Conservation (phyloP, 768 basidiomycete genomes). For the Mycena maculata region DNA sequence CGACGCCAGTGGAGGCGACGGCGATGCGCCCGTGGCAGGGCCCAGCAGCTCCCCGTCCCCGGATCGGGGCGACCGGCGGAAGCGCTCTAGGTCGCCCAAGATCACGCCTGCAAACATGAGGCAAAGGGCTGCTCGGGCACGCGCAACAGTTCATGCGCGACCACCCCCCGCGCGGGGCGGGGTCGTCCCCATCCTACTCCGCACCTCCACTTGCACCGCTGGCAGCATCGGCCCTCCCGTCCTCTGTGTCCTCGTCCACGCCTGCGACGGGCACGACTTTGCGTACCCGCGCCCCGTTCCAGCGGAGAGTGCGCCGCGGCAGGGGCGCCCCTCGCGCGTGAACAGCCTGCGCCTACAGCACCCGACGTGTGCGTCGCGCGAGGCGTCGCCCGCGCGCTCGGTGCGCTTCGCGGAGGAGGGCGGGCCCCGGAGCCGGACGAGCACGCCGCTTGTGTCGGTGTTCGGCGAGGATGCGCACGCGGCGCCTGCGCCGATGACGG, state of each 20-base stretch:
- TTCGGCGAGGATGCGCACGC: constrained; percentile 21
- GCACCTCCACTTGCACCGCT: not conserved
- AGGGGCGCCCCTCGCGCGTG: constrained; percentile 32
- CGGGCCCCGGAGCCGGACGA: constrained; percentile 31
- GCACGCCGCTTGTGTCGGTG: constrained; percentile 27
- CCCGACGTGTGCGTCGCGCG: constrained; percentile 30
- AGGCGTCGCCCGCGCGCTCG: constrained; percentile 45
- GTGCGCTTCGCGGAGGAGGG: constrained; percentile 45
- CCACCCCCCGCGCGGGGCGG: constrained; percentile 10
- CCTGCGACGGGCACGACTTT: constrained; percentile 28
- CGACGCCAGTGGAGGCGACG: constrained; percentile 42
- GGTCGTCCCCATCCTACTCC: not conserved
- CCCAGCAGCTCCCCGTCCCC: constrained; percentile 27
- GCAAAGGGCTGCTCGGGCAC: constrained; percentile 27
- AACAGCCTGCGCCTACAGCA: constrained; percentile 30
- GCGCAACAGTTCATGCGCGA: constrained; percentile 27
- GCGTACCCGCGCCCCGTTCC: constrained; percentile 26
- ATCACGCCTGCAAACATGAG: constrained; percentile 27
- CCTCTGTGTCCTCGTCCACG: not conserved
- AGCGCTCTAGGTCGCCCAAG: constrained; percentile 42
- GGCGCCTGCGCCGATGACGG: not conserved
- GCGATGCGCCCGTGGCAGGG: no score
- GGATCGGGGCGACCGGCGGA: constrained; percentile 33
- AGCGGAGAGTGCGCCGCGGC: no score
- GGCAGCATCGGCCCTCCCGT: not conserved